Percentiles rank a stretch among this genome's conserved stretches.
These are phyloP conservation scores for Phytophthora uliginosa DNA, from an alignment of 352 stramenopile genomes.

Conservation along the genomic window DNA sequence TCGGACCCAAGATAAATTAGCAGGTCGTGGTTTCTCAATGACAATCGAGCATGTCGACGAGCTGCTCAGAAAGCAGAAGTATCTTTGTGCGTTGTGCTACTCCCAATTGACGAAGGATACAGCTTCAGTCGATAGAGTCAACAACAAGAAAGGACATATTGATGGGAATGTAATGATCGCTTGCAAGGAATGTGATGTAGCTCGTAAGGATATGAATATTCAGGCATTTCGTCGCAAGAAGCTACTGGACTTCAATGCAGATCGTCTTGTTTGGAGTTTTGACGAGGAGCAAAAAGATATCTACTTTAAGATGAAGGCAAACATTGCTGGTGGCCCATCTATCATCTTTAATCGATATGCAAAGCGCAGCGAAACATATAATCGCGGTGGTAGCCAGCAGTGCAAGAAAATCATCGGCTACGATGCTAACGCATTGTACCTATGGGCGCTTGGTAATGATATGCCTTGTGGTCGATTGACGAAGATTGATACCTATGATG, in stretches of 20 bases:
- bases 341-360: conserved; percentile 38
- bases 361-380: conserved; percentile 18
- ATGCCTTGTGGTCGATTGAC: conserved; percentile 41
- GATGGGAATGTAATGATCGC: neutral
- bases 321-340: conserved; percentile 27
- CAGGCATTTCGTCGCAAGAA: neutral
- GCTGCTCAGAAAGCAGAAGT: no score
- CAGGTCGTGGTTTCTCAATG: no score
- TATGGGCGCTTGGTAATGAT: conserved; percentile 25
- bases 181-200: neutral
- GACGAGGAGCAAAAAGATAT: conserved; percentile 27
- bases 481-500: conserved; percentile 31
- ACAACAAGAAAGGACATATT: conserved; percentile 23
- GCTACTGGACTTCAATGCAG: no score
- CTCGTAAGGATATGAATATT: neutral
- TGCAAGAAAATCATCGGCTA: conserved; percentile 38
- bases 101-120: no score
- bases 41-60: no score
- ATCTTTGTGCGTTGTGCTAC: no score
- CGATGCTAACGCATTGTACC: conserved; percentile 33
- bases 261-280: no score
- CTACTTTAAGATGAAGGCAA: conserved; percentile 28
- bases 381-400: no score
- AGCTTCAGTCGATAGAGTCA: conserved; percentile 24
- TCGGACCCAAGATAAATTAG: no score